Percentiles rank a stretch among this genome's conserved stretches.
Evolutionary conservation across 1,284 basidiomycete species (phyloP).

Genomic region (Dichomitus squalens): DNA sequence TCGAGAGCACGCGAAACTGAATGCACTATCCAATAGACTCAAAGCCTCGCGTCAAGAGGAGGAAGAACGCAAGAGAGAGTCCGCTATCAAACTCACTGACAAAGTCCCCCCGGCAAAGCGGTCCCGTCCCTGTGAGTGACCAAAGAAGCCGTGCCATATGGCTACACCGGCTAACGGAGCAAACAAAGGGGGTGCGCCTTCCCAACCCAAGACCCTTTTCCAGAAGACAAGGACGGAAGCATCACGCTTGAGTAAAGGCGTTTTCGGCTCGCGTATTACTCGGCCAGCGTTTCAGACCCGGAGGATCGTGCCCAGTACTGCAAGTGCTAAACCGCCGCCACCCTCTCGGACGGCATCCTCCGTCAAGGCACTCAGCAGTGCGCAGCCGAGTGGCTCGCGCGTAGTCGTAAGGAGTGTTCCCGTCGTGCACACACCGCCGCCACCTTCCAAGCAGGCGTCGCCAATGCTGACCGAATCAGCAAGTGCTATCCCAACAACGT

Average conservation of each 20-base stretch:
- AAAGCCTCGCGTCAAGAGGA: constrained; percentile 66
- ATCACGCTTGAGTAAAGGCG: constrained; percentile 61
- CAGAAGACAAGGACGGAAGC: constrained; percentile 75
- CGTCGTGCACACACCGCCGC: constrained; percentile 20
- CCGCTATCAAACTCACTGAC: constrained; percentile 72
- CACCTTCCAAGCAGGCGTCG: constrained; percentile 5
- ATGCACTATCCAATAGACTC: constrained; percentile 59
- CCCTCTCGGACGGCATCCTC: constrained; percentile 27
- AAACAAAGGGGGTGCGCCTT: constrained; percentile 46
- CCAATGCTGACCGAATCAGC: neutral
- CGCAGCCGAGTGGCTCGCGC: constrained; percentile 22
- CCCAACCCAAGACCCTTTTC: constrained; percentile 67
- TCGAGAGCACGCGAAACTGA: constrained; percentile 41
- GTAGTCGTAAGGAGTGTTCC: constrained; percentile 35
- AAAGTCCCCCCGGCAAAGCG: constrained; percentile 65
- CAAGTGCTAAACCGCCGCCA: constrained; percentile 36
- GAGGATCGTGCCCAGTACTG: constrained; percentile 43
- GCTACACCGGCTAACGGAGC: neutral
- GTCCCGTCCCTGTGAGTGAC: constrained; percentile 47
- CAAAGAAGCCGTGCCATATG: constrained; percentile 1
- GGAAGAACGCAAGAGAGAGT: constrained; percentile 71
- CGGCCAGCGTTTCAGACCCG: constrained; percentile 48
- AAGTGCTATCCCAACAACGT: neutral
- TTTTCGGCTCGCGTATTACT: constrained; percentile 53
- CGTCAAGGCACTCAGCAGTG: neutral